Base-by-base conservation (phyloP, 345 rosid species). In the Viola odorata region DNA sequence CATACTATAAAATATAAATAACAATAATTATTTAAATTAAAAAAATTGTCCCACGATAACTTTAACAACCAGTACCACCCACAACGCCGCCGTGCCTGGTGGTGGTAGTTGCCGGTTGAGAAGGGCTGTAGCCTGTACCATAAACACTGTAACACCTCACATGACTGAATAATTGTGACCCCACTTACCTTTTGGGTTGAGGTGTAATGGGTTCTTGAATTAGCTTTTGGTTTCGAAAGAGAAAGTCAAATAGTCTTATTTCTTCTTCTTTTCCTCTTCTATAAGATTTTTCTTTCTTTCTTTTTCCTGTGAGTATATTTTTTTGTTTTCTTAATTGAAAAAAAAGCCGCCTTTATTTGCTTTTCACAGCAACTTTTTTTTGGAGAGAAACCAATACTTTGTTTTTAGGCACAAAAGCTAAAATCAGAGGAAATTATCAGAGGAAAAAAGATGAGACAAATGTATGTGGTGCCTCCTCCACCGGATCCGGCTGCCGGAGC, bases 401-500 rank as follows among this genome's bases (percentile, higher is more conserved):
- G 44, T 45, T 23, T 23, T 23, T 23, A 23, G 32, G 32, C 2
- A 23, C 32, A 23, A 23, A 23, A 23, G 32, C 32, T n/a, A n/a
- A n/a, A n/a, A 53, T 7, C 38, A 53, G 37, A 1, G 56, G 36
- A 11, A 4, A 52, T 40, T 13, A 1, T 37, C 48, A 50, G 16
- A 13, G 59, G 16, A 37, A 14, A 8, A 37, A 47, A 51, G 41
- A 42, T 56, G 62, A 50, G 57, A 53, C 70, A 60, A 17, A 68
- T 61, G 72, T 65, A 64, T 50, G 66, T 48, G 50, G 73, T 64
- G 50, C 73, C 66, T n/a, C 64, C 64, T 16, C 64, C 58, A 32
- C 55, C 55, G 36, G 68, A 62, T 72, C 62, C 59, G 58, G 48
- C 45, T 8, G 67, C 57, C 23, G 65, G 64, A 42, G 68, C 1